phyloP scores from a whole-genome alignment of 2,329 filamentous ascomycete species.

The Pseudocercospora cruenta region DNA sequence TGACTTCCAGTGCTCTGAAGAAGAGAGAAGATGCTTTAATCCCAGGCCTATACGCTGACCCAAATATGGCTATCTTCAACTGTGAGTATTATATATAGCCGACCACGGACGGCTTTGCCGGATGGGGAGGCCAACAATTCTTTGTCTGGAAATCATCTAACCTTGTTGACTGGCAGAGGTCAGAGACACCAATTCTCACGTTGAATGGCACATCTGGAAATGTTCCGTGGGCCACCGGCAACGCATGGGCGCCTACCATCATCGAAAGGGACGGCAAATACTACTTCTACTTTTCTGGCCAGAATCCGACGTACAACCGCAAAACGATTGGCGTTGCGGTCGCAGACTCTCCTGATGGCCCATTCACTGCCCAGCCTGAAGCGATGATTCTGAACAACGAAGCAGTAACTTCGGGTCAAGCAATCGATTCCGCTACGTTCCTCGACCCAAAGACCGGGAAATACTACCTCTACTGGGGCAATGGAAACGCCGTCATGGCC shows the following conservation, averaged over 20 bases:
- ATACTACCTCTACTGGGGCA: constrained; percentile 41
- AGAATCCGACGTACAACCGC: constrained; percentile 34
- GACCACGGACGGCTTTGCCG: constrained; percentile 51
- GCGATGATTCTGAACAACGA: constrained; percentile 37
- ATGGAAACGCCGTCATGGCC: constrained; percentile 47
- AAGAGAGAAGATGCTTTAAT: constrained; percentile 22
- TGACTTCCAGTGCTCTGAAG: constrained; percentile 16
- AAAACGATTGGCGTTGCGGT: constrained; percentile 38
- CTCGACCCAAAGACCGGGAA: constrained; percentile 31
- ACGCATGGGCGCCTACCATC: constrained; percentile 41
- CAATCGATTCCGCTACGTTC: constrained; percentile 36
- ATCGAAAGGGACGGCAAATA: constrained; percentile 32
- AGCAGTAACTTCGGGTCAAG: constrained; percentile 30
- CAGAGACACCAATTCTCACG: constrained; percentile 48
- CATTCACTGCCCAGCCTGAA: constrained; percentile 31
- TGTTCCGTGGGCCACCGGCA: constrained; percentile 43
- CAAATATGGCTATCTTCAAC: constrained; percentile 52
- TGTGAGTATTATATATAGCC: constrained; percentile 54
- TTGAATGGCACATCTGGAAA: constrained; percentile 53
- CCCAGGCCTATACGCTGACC: constrained; percentile 44
- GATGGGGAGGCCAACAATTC: constrained; percentile 54
- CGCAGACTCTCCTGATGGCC: constrained; percentile 31
- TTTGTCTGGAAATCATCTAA: constrained; percentile 54
- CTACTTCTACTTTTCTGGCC: constrained; percentile 40
- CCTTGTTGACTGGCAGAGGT: constrained; percentile 49